phyloP scores from a whole-genome alignment of 208 protist genomes.

The Trypanosoma cruzi region DNA sequence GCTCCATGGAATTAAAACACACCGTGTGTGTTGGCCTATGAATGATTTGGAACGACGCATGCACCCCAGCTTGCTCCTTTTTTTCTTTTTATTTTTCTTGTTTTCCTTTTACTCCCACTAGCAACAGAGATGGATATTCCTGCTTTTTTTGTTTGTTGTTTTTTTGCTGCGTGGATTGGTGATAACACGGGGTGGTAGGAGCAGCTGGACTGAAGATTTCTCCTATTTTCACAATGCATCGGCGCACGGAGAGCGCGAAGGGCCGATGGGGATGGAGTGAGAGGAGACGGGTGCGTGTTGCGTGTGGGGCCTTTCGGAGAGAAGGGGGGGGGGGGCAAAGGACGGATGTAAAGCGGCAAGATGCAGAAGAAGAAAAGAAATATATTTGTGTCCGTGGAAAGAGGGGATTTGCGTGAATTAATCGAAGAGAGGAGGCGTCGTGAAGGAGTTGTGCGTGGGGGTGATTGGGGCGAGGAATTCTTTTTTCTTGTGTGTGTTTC shows the following conservation, averaged over 20 bases:
- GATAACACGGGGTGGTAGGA: background rate
- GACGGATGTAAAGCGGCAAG: too few species aligned
- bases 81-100: background rate
- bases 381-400: too few species aligned
- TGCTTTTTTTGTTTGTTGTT: background rate
- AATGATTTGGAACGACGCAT: background rate
- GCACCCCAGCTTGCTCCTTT: background rate
- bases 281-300: background rate
- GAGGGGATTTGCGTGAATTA: too few species aligned
- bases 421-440: too few species aligned
- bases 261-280: background rate
- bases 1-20: constrained; percentile 25
- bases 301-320: too few species aligned
- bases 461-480: too few species aligned
- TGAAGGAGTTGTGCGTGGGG: too few species aligned
- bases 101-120: background rate
- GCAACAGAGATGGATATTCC: background rate
- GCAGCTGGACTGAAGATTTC: background rate
- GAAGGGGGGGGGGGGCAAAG: too few species aligned
- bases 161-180: background rate
- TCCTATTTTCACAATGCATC: background rate
- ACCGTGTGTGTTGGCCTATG: background rate
- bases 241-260: background rate
- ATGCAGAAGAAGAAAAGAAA: too few species aligned
- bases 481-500: background rate